These are phyloP conservation scores for Emmonsiellopsis sp. DNA, from an alignment of 2,329 filamentous ascomycete species.

Conservation along the genomic window DNA sequence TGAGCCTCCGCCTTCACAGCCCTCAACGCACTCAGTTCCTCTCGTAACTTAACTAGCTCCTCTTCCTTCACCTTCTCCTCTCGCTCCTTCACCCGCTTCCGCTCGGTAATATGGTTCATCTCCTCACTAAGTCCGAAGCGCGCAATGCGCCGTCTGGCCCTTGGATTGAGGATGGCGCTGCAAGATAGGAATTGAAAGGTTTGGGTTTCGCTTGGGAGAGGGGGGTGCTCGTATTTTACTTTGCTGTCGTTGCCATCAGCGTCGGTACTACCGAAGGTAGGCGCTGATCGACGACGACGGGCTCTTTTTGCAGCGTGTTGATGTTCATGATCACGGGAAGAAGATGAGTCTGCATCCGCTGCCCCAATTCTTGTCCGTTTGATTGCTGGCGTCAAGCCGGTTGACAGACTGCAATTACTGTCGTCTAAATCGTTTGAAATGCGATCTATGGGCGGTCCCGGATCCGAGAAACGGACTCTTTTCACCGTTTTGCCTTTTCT, in stretches of 20 bases:
- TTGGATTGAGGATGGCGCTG: constrained; percentile 32
- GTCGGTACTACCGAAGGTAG: constrained; percentile 14
- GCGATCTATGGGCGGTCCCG: constrained; percentile 19
- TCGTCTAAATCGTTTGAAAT: background rate
- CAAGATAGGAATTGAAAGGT: constrained; percentile 30
- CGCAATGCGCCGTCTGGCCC: constrained; percentile 34
- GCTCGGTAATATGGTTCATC: constrained; percentile 34
- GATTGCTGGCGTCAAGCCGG: constrained; percentile 37
- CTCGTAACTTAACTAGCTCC: constrained; percentile 18
- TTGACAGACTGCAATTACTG: constrained; percentile 17
- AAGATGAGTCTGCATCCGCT: constrained; percentile 10
- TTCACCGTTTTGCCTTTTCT: constrained; percentile 18
- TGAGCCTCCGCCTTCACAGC: constrained; percentile 17
- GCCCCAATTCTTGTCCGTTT: constrained; percentile 24
- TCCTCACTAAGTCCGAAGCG: constrained; percentile 39
- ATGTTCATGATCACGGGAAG: constrained; percentile 6
- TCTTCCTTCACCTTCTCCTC: constrained; percentile 20
- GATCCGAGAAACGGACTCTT: constrained; percentile 38
- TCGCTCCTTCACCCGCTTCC: constrained; percentile 22
- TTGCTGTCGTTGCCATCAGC: constrained; percentile 1
- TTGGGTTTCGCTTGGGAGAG: background rate
- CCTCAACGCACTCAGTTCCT: constrained; percentile 15
- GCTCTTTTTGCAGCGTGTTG: constrained; percentile 1
- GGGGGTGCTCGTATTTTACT: background rate
- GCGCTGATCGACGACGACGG: constrained; percentile 26